Evolutionary conservation across 495 filamentous ascomycete species (phyloP).

Genomic region (Penicillium turbatum): DNA sequence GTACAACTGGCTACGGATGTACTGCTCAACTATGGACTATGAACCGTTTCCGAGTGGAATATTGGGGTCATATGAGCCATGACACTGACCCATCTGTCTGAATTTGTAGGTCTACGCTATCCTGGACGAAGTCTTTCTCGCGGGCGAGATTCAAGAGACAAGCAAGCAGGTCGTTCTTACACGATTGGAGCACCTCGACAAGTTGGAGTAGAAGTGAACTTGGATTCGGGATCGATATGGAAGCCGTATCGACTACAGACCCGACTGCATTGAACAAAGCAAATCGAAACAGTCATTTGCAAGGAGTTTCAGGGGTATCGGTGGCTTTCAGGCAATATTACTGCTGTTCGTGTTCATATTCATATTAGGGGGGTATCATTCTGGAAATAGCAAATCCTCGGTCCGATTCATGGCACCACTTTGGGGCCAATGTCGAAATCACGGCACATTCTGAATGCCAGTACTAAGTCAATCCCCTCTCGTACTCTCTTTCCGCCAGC

Average conservation of each 20-base stretch:
- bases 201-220: conserved; percentile 62
- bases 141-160: conserved; percentile 96
- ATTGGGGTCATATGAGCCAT: background rate
- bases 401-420: conserved; percentile 17
- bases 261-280: background rate
- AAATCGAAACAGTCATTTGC: conserved; percentile 15
- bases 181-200: conserved; percentile 90
- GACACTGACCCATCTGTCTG: conserved; percentile 10
- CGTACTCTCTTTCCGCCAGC: conserved; percentile 14
- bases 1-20: conserved; percentile 3
- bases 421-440: conserved; percentile 24
- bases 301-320: conserved; percentile 22
- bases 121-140: conserved; percentile 93
- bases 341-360: conserved; percentile 6
- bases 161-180: conserved; percentile 97
- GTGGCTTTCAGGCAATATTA: conserved; percentile 8
- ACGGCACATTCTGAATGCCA: conserved; percentile 8
- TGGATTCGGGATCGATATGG: background rate
- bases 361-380: conserved; percentile 2
- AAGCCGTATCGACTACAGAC: conserved; percentile 11
- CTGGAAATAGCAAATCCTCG: conserved; percentile 5
- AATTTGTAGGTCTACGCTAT: conserved; percentile 84
- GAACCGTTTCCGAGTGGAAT: background rate
- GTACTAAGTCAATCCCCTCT: conserved; percentile 16
- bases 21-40: conserved; percentile 7